These are phyloP conservation scores for Sphagnum magellanicum DNA, from an alignment of 228 moss, liverwort and hornwort genomes.

Conservation along the genomic window DNA sequence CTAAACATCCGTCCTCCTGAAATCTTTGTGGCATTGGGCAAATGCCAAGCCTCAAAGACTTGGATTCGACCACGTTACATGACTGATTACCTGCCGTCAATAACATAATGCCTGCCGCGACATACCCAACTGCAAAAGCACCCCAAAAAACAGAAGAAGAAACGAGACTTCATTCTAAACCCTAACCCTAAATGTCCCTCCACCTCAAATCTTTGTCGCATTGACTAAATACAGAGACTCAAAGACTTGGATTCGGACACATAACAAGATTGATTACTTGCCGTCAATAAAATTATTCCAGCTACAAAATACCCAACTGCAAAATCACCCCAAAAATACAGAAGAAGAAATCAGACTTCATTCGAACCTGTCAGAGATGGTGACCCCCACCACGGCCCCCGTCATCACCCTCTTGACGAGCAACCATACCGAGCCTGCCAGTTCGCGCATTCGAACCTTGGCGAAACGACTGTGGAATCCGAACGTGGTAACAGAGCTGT, in stretches of 20 bases:
- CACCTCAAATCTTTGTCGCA: not conserved
- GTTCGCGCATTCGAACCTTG: not conserved
- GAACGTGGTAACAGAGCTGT: too few species aligned
- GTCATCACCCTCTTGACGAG: slow-evolving; percentile 51
- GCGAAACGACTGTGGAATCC: too few species aligned
- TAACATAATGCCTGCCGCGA: not conserved
- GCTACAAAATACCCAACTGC: not conserved
- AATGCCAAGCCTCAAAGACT: not conserved
- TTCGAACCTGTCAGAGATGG: slow-evolving; percentile 69
- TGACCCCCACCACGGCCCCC: slow-evolving; percentile 82
- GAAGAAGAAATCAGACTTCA: not conserved
- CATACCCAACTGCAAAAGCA: too few species aligned
- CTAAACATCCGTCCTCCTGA: not conserved
- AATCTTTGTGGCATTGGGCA: not conserved
- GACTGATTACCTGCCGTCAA: not conserved
- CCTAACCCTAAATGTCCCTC: too few species aligned
- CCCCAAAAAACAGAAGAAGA: too few species aligned
- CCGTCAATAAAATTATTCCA: not conserved
- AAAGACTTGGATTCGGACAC: not conserved
- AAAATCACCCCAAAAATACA: not conserved
- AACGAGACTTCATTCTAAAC: too few species aligned
- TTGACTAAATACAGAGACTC: not conserved
- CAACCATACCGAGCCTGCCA: slow-evolving; percentile 40
- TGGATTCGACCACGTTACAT: not conserved
- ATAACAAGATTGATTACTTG: not conserved